Evolutionary conservation across 306 rosid genomes (phyloP).

Genomic region (Lathyrus tuberosus): DNA sequence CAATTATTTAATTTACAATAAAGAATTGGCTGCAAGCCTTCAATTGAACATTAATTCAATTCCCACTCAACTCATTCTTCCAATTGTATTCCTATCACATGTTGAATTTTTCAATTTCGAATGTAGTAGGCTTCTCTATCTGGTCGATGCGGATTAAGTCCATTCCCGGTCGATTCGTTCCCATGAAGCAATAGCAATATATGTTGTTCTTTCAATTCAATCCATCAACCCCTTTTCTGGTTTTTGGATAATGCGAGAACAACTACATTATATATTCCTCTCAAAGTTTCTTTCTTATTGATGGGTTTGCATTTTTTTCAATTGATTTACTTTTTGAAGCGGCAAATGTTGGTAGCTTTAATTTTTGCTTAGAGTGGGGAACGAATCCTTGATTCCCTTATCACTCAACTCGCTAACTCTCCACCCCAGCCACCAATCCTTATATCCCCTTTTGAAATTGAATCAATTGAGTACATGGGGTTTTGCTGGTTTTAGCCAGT

Average conservation of each 20-base stretch:
- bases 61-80: neutral
- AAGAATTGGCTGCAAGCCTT: too few species aligned
- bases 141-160: neutral
- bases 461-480: neutral
- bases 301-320: neutral
- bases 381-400: too few species aligned
- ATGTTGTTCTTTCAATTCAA: neutral
- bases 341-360: too few species aligned
- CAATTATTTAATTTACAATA: too few species aligned
- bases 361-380: too few species aligned
- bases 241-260: too few species aligned
- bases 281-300: neutral
- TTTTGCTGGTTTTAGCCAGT: neutral
- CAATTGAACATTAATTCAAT: neutral
- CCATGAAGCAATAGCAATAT: neutral
- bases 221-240: too few species aligned
- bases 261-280: too few species aligned
- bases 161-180: neutral
- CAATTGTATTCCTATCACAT: neutral
- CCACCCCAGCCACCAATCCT: too few species aligned
- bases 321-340: too few species aligned
- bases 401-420: too few species aligned
- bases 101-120: neutral
- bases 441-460: too few species aligned
- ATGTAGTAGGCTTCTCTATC: neutral